Evolutionary conservation across 2,329 filamentous ascomycete species (phyloP), one percentile per base, ranked within the genome.

Genomic region (Pyrenochaeta sp.): DNA sequence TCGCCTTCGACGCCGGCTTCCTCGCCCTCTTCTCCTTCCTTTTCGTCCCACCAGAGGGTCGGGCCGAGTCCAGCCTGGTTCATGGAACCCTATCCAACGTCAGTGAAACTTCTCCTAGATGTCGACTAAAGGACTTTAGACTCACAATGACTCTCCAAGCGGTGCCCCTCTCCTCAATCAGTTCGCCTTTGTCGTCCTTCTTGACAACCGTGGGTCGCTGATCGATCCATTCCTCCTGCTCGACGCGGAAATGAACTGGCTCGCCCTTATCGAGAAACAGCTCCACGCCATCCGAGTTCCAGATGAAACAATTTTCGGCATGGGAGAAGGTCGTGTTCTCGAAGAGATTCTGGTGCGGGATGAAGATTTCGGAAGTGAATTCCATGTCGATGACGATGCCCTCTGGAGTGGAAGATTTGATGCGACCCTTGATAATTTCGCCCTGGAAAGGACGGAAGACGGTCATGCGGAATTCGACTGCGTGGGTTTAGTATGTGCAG

Each of bases 391-490:
- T 79, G 61, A 85, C 84, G 61, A 95, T 90, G 24, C 89, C 91
- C 2, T 85, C 77, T 6, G 85, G 79, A 1, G 82, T 87, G 23
- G 86, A 86, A 54, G 84, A 86, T 53, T 86, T 86, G 71, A 99
- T 96, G 54, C 85, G 87, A 11, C 89, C 94, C 30, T 89, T 79
- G 62, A 99, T 81, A 47, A 96, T 90, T 69, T 99, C 94, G 34
- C 90, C 90, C 67, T 96, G 96, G 77, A 96, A 97, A 0, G 94
- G 94, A 17, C 94, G 86, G 71, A 97, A 99, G 20, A 99, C 91
- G 13, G 96, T 81, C 65, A 99, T 80, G 15, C 91, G 88, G 65
- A 97, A 99, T 68, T 96, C 91, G 35, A 96, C 93, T 94, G 53
- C 3, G 9, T 3, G 7, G 22, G 32, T 17, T 48, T 15, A 41